phyloP scores from a whole-genome alignment of 306 rosid species.

The Canavalia ensiformis region DNA sequence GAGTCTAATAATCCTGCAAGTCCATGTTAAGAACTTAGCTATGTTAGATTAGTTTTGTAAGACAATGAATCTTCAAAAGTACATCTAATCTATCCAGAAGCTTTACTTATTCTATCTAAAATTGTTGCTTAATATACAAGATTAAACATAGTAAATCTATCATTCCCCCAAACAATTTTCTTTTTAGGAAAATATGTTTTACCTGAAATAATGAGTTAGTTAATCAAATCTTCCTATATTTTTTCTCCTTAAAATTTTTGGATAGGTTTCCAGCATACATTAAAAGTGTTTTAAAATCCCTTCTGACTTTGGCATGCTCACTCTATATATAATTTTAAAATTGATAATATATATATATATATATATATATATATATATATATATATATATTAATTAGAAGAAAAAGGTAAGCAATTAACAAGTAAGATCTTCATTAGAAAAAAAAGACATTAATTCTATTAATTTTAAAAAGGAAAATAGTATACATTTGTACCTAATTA shows the following conservation, averaged over 20 bases:
- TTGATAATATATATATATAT: neutral
- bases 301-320: slow-evolving; percentile 69
- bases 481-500: neutral
- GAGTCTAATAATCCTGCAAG: neutral
- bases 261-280: slow-evolving; percentile 77
- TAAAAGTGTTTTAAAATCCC: slow-evolving; percentile 73
- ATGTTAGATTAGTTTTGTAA: neutral
- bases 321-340: slow-evolving; percentile 52
- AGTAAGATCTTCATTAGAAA: slow-evolving; percentile 7
- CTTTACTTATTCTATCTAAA: neutral
- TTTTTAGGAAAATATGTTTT: slow-evolving; percentile 10
- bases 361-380: no score
- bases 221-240: slow-evolving; percentile 77
- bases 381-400: neutral
- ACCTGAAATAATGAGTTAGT: slow-evolving; percentile 77
- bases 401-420: neutral
- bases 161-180: neutral
- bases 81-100: neutral
- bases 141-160: slow-evolving; percentile 9
- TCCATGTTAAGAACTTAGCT: neutral
- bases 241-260: slow-evolving; percentile 77
- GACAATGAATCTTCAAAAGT: neutral
- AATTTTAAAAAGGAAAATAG: neutral
- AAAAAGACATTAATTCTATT: neutral
- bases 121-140: neutral